Evolutionary conservation across 2,329 filamentous ascomycete species (phyloP).

Genomic region (Aspergillus luchuensis): DNA sequence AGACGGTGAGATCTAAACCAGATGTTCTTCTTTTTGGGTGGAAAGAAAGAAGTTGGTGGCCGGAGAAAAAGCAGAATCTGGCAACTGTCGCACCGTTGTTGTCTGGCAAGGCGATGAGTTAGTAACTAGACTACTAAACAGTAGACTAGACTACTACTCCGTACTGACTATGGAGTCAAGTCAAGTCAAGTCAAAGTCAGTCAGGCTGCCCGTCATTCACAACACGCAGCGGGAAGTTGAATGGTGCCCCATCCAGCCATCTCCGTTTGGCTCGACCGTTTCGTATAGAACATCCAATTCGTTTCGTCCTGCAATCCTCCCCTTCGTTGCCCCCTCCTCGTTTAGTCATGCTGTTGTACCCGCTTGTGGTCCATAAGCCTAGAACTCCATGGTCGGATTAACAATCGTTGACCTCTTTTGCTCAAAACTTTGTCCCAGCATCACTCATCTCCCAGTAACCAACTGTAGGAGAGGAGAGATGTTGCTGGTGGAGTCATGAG

Average conservation of each 20-base stretch:
- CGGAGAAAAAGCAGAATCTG: background rate
- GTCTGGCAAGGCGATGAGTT: background rate
- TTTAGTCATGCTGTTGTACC: background rate
- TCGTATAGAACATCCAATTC: slow-evolving; percentile 5
- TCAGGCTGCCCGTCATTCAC: slow-evolving; percentile 1
- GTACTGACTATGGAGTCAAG: too few relatives aligned
- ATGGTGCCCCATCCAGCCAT: slow-evolving; percentile 5
- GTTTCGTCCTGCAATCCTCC: background rate
- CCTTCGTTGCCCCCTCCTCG: background rate
- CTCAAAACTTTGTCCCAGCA: slow-evolving; percentile 1
- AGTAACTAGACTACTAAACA: background rate
- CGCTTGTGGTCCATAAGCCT: background rate
- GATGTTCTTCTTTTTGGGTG: background rate
- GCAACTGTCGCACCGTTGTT: background rate
- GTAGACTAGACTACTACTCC: too few relatives aligned
- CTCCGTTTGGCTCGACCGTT: slow-evolving; percentile 9
- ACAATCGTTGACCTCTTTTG: background rate
- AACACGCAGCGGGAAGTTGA: background rate
- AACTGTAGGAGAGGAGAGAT: slow-evolving; percentile 2
- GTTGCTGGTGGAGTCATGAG: background rate
- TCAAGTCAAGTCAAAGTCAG: too few relatives aligned
- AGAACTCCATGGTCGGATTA: background rate
- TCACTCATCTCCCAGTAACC: background rate
- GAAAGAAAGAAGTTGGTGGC: too few relatives aligned
- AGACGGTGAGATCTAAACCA: background rate